phyloP scores from a whole-genome alignment of 306 rosid genomes.

The Canavalia gladiata region DNA sequence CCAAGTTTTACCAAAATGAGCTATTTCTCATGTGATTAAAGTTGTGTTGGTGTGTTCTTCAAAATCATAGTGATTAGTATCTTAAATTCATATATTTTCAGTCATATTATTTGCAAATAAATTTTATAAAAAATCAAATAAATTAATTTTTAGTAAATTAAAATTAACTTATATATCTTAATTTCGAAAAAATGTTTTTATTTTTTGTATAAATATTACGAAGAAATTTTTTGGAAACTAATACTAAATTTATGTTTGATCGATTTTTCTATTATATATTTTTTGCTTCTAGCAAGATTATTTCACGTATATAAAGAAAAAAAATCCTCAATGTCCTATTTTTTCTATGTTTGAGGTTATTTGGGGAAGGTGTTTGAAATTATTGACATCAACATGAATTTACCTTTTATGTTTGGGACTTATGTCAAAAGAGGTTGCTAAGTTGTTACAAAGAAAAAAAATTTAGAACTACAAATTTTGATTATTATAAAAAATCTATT shows the following conservation, averaged over 20 bases:
- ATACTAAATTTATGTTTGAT: not conserved
- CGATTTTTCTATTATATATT: not conserved
- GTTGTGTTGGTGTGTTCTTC: conserved; percentile 52
- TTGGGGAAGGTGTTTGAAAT: conserved; percentile 69
- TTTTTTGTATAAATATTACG: no score
- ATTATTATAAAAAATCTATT: no score
- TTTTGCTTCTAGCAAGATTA: not conserved
- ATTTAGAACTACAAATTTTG: not conserved
- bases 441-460: conserved; percentile 31
- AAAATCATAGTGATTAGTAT: conserved; percentile 71
- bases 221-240: no score
- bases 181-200: no score
- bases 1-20: conserved; percentile 48
- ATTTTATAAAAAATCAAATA: no score
- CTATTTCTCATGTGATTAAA: conserved; percentile 59
- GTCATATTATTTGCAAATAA: no score
- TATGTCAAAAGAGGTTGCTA: conserved; percentile 37
- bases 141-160: not conserved
- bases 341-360: conserved; percentile 50
- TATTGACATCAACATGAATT: conserved; percentile 61
- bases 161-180: not conserved
- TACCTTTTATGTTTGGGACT: conserved; percentile 48
- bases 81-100: not conserved
- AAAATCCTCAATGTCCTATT: not conserved
- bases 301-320: conserved; percentile 23